Evolutionary conservation across 352 stramenopile species (phyloP), one percentile per base, ranked within the genome.

Genomic region (Phytophthora sansomeana): DNA sequence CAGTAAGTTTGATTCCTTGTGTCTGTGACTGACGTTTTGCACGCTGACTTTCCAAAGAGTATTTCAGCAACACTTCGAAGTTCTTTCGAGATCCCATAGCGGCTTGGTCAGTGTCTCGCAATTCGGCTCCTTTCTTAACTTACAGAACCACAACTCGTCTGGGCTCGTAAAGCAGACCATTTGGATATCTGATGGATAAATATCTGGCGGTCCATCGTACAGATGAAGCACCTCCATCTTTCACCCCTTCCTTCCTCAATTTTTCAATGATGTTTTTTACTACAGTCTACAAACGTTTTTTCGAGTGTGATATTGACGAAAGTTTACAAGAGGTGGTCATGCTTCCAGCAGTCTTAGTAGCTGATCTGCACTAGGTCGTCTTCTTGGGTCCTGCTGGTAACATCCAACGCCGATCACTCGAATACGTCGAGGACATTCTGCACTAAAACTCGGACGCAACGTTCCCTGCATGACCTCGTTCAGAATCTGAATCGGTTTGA

Each of bases 381-480:
- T 48, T 13, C 33, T 33, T 5, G 76, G 67, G 28, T 85, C 73
- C n/a, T 78, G 69, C 33, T 87, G 73, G 38, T 83, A 75, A 41
- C 75, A 85, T 6, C 59, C 64, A 26, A 74, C 76, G 11, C 74
- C 75, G 16, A 83, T 70, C 11, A 80, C 64, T 42, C 56, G 63
- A 53, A 87, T 75, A 4, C 60, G 66, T 13, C 64, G 51, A 36
- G 82, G 81, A 56, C 78, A 90, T 9, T 74, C 30, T 6, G 55
- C 56, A 28, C 43, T 77, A 59, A 87, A 85, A 28, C 53, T 78
- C 28, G 80, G 80, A 41, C 77, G 75, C 30, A 87, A 53, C 11
- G 68, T 78, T 16, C 78, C 78, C n/a, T 78, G 69, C 53, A 77
- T 72, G n/a, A 79, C 70, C 35, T 77, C 63, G 38, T 79, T 81